Base-by-base conservation (phyloP, 148 eudicot species). In the Linanthus parryae region DNA sequence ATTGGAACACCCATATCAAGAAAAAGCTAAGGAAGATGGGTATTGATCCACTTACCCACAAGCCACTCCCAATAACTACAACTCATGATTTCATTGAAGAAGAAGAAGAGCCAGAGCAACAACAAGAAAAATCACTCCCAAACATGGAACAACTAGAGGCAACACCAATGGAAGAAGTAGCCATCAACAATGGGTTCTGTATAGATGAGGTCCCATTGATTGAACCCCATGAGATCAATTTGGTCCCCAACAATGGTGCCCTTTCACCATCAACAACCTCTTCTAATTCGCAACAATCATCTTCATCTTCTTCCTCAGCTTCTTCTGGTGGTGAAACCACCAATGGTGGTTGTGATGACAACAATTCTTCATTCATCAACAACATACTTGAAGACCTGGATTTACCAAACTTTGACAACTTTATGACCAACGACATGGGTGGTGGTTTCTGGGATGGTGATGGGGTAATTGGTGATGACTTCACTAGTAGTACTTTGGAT, bases 1-100 rank as follows among this genome's bases (percentile, higher is more conserved):
- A 84, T 18, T 89, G 97, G 97, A 89, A 89, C 79, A 89, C 94
- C 8, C 87, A 85, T 58, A 57, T 89, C 38, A 79, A 60, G 70
- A 89, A 85, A 57, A 87, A 90, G 9, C 74, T 88, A 2, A 15
- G 37, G 7, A 38, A 11, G 15, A 29, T 23, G 41, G 45, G 41
- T 11, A 8, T 39, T 22, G 23, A 44, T 22, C 14, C 3, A 21
- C 13, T 30, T 41, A 26, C 14, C 23, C 18, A n/a, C 4, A 27
- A 23, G 15, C 15, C 14, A 30, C 47, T 77, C 5, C 66, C 66
- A 8, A 15, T 42, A 15, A 43, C 59, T 26, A 37, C 57, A 45
- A 56, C 59, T 15, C 42, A 51, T 16, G 18, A 56, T 28, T 57
- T 20, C 4, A 51, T 25, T 41, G 22, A 30, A n/a, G n/a, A n/a